These are phyloP conservation scores for Acer yangbiense DNA, from an alignment of 345 rosid species.

Conservation along the genomic window DNA sequence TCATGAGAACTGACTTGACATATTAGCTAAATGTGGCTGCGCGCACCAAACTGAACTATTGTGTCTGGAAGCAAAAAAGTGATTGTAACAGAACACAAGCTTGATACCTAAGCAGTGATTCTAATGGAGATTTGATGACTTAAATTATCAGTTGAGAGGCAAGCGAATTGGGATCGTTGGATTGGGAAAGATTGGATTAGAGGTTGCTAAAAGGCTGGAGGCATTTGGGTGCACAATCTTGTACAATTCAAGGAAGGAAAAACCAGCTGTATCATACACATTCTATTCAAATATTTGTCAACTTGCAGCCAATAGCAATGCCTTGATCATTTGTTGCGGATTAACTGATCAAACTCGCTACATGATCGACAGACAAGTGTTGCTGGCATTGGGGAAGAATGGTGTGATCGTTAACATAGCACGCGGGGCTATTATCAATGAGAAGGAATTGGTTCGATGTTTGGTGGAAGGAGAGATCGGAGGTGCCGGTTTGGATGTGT, in stretches of 20 bases:
- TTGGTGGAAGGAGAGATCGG: conserved; percentile 47
- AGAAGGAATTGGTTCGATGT: conserved; percentile 50
- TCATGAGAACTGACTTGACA: too few species aligned
- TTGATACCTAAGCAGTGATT: neutral
- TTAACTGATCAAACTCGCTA: conserved; percentile 42
- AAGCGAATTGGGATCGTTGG: conserved; percentile 57
- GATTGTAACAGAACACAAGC: too few species aligned
- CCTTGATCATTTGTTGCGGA: conserved; percentile 42
- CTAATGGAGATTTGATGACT: neutral
- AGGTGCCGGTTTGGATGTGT: conserved; percentile 69
- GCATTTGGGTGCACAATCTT: conserved; percentile 46
- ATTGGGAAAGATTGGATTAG: conserved; percentile 44
- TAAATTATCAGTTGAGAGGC: conserved; percentile 39
- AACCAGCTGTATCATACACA: conserved; percentile 30
- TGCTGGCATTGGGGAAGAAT: conserved; percentile 41
- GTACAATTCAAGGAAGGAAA: conserved; percentile 44
- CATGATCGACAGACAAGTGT: conserved; percentile 46
- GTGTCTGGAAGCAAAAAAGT: neutral
- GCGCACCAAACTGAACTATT: neutral
- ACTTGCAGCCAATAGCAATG: conserved; percentile 42
- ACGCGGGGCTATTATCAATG: conserved; percentile 49
- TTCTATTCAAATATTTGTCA: conserved; percentile 35
- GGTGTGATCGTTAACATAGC: conserved; percentile 51
- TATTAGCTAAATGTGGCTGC: neutral
- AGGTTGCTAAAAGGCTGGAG: conserved; percentile 41